Evolutionary conservation across 1,284 basidiomycete species (phyloP), one percentile per base, ranked within the genome.

Genomic region (Boletus hoseneyae): DNA sequence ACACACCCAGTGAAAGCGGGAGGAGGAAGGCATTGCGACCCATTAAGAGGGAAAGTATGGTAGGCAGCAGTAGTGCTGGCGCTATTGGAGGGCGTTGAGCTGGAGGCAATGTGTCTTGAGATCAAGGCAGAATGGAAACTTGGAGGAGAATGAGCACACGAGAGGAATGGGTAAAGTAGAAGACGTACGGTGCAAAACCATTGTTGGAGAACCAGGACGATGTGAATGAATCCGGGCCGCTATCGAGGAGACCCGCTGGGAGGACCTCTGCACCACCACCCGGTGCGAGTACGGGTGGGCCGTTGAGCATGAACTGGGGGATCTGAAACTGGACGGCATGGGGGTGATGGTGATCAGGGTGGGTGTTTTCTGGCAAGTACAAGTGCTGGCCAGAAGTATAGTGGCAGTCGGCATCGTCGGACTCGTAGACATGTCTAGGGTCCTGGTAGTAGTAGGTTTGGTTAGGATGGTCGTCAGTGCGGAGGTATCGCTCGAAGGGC

Each of bases 201-300:
- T 69, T 73, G 52, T 77, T 77, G 11, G 69, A 52, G 42, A 79
- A 70, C 80, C 82, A 83, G 10, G 71, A 59, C n/a, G 72, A 72
- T 47, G 65, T 60, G 37, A 68, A 54, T 12, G 67, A 58, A 52
- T 64, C 55, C 51, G 68, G 45, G 55, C 60, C 8, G 18, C 35
- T 60, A 35, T 64, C 66, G 35, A 77, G 65, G 47, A 79, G 65
- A 34, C 76, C 72, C 7, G 72, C 69, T 1, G 80, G 77, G 15
- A 87, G 60, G 10, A 84, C 79, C 63, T 88, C 86, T 11, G 81
- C 85, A 40, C 86, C 85, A 32, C 85, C 85, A n/a, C 83, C 85
- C 5, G 75, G 78, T 2, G 82, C 82, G 23, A 87, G 73, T 8
- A 77, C 74, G 12, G 83, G 80, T 0, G 76, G 70, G 4, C 75